phyloP scores from a whole-genome alignment of 257 asterid species.

The Solanum lycopersicoides region DNA sequence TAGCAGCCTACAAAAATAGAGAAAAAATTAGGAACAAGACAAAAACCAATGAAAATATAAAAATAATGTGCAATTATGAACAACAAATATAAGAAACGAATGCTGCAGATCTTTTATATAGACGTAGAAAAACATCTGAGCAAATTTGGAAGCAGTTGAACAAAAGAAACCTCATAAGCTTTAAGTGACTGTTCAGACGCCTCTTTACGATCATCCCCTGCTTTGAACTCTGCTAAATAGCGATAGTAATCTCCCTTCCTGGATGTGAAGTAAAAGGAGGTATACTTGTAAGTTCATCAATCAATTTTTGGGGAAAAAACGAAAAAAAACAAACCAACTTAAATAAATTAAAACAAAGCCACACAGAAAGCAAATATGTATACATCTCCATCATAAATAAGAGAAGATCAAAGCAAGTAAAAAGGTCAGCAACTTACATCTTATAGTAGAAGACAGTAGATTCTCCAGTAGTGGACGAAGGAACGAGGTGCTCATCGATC shows the following conservation, averaged over 20 bases:
- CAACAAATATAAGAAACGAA: neutral
- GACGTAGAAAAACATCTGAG: neutral
- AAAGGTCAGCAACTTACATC: conserved; percentile 35
- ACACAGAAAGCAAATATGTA: neutral
- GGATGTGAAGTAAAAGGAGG: neutral
- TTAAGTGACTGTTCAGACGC: conserved; percentile 50
- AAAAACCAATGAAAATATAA: neutral
- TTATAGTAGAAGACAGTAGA: conserved; percentile 71
- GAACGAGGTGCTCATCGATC: conserved; percentile 68
- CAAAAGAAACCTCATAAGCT: conserved; percentile 40
- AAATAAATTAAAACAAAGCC: neutral
- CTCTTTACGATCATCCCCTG: conserved; percentile 43
- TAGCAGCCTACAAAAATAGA: conserved; percentile 54
- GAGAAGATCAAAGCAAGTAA: neutral
- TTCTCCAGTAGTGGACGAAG: conserved; percentile 65
- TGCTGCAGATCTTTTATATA: neutral
- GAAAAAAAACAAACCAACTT: neutral
- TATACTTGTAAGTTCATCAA: neutral
- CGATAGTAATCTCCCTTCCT: conserved; percentile 66
- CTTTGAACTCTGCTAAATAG: conserved; percentile 50
- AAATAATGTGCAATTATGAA: neutral
- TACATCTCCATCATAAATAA: neutral
- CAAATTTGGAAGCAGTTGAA: neutral
- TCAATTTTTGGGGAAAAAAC: neutral
- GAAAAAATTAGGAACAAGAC: neutral